phyloP scores from a whole-genome alignment of 805 yeast genomes.

The Metschnikowia amazonensis region DNA sequence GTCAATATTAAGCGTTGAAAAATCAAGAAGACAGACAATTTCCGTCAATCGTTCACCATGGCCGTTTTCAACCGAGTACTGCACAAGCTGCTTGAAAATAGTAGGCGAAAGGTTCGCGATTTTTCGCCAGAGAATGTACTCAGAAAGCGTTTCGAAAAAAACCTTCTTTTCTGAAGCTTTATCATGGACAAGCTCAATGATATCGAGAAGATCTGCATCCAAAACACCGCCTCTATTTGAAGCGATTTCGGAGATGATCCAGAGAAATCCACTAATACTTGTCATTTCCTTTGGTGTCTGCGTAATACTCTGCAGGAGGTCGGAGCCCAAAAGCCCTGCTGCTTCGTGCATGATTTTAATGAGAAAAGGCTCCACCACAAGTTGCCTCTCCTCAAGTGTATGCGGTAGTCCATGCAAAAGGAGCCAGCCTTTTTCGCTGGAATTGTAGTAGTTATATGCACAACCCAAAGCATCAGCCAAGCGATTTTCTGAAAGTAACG shows the following conservation, averaged over 20 bases:
- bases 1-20: slow-evolving; percentile 71
- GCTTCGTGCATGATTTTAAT: slow-evolving; percentile 50
- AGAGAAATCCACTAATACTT: slow-evolving; percentile 14
- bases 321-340: neutral
- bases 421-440: slow-evolving; percentile 44
- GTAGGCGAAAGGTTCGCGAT: slow-evolving; percentile 56
- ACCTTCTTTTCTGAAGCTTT: slow-evolving; percentile 24
- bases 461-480: slow-evolving; percentile 55
- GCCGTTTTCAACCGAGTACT: slow-evolving; percentile 37
- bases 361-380: slow-evolving; percentile 50
- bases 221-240: slow-evolving; percentile 8
- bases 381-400: slow-evolving; percentile 40
- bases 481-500: slow-evolving; percentile 43
- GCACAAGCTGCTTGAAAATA: slow-evolving; percentile 60
- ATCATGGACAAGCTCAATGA: slow-evolving; percentile 26
- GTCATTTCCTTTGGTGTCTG: too few relatives aligned
- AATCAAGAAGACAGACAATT: slow-evolving; percentile 64
- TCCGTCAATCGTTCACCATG: slow-evolving; percentile 57
- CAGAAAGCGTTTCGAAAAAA: slow-evolving; percentile 53
- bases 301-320: too few relatives aligned
- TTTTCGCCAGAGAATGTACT: slow-evolving; percentile 45
- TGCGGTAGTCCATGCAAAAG: slow-evolving; percentile 57
- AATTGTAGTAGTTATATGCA: slow-evolving; percentile 49
- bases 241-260: slow-evolving; percentile 13
- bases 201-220: slow-evolving; percentile 10